phyloP scores from a whole-genome alignment of 768 basidiomycete genomes.

The Boletus coccyginus region DNA sequence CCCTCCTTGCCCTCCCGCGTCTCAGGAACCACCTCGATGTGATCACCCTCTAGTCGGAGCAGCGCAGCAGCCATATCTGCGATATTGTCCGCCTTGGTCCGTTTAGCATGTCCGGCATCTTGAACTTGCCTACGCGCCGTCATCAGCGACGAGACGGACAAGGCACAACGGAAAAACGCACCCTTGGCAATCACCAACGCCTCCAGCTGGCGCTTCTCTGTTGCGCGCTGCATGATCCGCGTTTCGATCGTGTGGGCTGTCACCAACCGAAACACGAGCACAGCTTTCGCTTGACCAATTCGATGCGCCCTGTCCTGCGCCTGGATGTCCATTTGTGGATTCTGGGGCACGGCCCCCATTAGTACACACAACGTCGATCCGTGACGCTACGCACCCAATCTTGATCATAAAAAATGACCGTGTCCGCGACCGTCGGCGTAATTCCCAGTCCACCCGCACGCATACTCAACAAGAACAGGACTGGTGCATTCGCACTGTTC shows the following conservation, averaged over 20 bases:
- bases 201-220: too few species aligned
- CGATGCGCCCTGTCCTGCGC: slow-evolving; percentile 95
- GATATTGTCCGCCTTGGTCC: too few species aligned
- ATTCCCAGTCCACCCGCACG: slow-evolving; percentile 96
- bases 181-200: too few species aligned
- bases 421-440: slow-evolving; percentile 75
- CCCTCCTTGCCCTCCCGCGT: slow-evolving; percentile 61
- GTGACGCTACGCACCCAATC: slow-evolving; percentile 17
- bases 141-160: too few species aligned
- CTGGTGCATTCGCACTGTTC: slow-evolving; percentile 58
- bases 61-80: too few species aligned
- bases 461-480: slow-evolving; percentile 85
- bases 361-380: neutral
- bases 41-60: slow-evolving; percentile 80
- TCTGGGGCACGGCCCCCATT: slow-evolving; percentile 39
- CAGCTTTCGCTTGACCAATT: slow-evolving; percentile 89
- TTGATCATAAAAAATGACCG: slow-evolving; percentile 27
- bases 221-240: too few species aligned
- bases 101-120: too few species aligned
- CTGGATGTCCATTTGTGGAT: slow-evolving; percentile 95
- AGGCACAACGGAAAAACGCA: too few species aligned
- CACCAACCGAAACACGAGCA: slow-evolving; percentile 83
- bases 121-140: too few species aligned
- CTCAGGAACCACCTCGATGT: slow-evolving; percentile 81
- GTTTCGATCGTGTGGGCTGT: too few species aligned